Conservation (phyloP, 495 filamentous ascomycete species). For the Aspergillus homomorphus region DNA sequence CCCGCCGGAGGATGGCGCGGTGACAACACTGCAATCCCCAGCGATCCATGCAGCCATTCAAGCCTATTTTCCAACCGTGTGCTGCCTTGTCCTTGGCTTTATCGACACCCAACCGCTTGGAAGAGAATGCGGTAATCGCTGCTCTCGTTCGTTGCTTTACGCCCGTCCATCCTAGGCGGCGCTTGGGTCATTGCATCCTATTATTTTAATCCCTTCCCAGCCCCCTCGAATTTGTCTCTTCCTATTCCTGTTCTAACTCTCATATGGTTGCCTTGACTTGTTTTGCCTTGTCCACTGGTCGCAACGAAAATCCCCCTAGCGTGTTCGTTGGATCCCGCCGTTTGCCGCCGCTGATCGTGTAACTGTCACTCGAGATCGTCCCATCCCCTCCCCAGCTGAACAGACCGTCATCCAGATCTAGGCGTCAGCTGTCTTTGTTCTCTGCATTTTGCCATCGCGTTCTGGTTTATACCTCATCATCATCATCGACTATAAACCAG, state of each 20-base stretch:
- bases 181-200: conserved; percentile 6
- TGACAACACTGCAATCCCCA: conserved; percentile 30
- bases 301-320: conserved; percentile 11
- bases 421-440: conserved; percentile 18
- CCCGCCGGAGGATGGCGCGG: conserved; percentile 17
- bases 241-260: conserved; percentile 1
- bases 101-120: conserved; percentile 32
- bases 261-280: conserved; percentile 4
- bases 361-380: conserved; percentile 3
- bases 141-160: conserved; percentile 25
- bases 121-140: background rate
- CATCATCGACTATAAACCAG: background rate
- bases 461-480: background rate
- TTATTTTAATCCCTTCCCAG: conserved; percentile 11
- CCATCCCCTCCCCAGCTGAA: conserved; percentile 14
- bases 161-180: conserved; percentile 24
- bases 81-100: conserved; percentile 27
- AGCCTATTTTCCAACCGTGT: conserved; percentile 13
- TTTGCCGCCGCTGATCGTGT: conserved; percentile 5
- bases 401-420: background rate
- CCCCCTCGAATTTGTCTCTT: conserved; percentile 13
- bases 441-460: conserved; percentile 10
- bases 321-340: conserved; percentile 12
- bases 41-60: conserved; percentile 25
- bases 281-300: background rate